Base-by-base conservation (phyloP, 352 stramenopile genomes). In the Phytophthora syringae region DNA sequence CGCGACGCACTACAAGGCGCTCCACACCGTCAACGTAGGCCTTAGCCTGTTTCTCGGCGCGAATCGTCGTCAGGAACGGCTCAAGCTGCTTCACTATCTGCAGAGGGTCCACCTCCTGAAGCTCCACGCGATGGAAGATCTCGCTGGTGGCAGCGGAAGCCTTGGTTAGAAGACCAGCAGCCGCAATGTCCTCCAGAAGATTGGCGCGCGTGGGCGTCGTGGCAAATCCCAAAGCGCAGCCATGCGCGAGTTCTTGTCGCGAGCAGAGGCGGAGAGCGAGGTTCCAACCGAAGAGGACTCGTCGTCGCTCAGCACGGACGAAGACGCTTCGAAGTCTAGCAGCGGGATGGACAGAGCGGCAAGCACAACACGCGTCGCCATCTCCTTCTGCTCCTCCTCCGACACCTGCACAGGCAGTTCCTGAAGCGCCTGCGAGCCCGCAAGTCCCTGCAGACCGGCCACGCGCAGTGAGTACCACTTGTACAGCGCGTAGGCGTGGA, bases 401-500 rank as follows among this genome's bases (percentile, higher is more conserved):
- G 72, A 71, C 52, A 98, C 84, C 13, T 86, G 65, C 27, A 84
- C 59, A 11, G 79, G 67, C 20, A 79, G 36, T 27, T 74, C 39
- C 42, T 76, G 70, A 16, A 89, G 64, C 49, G 71, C 70, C 39
- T 69, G 57, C 10, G 55, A 40, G 30, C 79, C 79, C 62, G 77
- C 79, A 60, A 88, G 64, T 54, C 78, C 82, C 22, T 76, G 70
- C 22, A 97, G 86, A 18, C 97, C 96, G 52, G 87, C 94, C 47
- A 98, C 92, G 52, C 89, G 93, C 58, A 98, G 77, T 15, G 78
- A 86, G 70, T 97, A 98, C 77, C 95, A 98, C 81, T 98, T 98
- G 83, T 97, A 98, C 64, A 94, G 96, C 16, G 97, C 96, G 77
- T 98, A 99, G 36, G 97, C 96, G 74, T 99, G 96, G 79, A 99